Percentiles rank a stretch among this genome's conserved stretches.
phyloP scores from a whole-genome alignment of 352 stramenopile genomes.

The Phytophthora citrophthora region DNA sequence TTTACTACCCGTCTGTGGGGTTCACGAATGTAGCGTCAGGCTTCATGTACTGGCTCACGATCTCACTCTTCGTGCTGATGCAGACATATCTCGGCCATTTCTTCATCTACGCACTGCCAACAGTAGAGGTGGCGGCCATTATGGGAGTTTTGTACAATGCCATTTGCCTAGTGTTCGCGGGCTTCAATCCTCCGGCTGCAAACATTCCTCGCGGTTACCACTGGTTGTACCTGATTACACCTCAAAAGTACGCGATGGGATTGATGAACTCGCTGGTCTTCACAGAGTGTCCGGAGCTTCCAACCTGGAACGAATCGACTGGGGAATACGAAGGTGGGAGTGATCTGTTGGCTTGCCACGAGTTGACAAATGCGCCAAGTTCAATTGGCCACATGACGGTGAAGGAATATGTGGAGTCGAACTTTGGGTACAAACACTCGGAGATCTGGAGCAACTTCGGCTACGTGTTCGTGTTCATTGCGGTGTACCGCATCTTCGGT shows the following conservation, averaged over 20 bases:
- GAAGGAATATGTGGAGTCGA: conserved; percentile 30
- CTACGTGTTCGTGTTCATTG: conserved; percentile 35
- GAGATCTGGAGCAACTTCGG: conserved; percentile 41
- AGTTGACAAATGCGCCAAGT: conserved; percentile 16
- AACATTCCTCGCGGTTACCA: conserved; percentile 42
- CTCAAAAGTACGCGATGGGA: conserved; percentile 36
- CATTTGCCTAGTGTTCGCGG: conserved; percentile 48
- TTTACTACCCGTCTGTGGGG: conserved; percentile 55
- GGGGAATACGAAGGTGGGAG: conserved; percentile 23
- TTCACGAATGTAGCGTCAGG: conserved; percentile 42
- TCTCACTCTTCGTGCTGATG: conserved; percentile 41
- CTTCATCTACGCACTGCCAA: conserved; percentile 43
- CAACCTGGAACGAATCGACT: conserved; percentile 23
- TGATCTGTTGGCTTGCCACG: conserved; percentile 17
- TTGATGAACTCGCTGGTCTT: conserved; percentile 44
- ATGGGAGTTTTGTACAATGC: conserved; percentile 44
- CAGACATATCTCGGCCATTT: conserved; percentile 47
- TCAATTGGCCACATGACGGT: conserved; percentile 21
- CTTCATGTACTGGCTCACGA: conserved; percentile 49
- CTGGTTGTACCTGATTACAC: conserved; percentile 53
- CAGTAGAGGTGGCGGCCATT: conserved; percentile 42
- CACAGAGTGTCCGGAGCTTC: conserved; percentile 29
- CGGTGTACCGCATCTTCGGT: conserved; percentile 32
- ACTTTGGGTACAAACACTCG: conserved; percentile 38
- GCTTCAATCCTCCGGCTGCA: conserved; percentile 42